phyloP scores from a whole-genome alignment of 148 eudicot genomes.

The Diospyros kaki region DNA sequence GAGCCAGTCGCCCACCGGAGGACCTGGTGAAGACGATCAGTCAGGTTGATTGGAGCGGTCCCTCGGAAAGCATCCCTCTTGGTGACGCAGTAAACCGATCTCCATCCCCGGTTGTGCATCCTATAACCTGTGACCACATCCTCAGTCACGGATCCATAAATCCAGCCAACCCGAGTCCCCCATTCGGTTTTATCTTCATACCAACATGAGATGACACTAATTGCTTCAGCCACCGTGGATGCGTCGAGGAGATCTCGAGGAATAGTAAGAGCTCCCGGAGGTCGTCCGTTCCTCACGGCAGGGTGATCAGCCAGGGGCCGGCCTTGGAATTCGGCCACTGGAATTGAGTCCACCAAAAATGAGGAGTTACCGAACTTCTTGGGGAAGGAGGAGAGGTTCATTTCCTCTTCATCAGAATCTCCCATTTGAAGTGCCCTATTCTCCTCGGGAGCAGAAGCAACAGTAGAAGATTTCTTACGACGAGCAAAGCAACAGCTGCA shows the following conservation, averaged over 20 bases:
- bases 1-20: constrained; percentile 99
- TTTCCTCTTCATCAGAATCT: constrained; percentile 61
- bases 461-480: constrained; percentile 29
- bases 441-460: constrained; percentile 42
- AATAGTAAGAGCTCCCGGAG: constrained; percentile 84
- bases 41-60: constrained; percentile 88
- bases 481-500: constrained; percentile 54
- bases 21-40: constrained; percentile 93
- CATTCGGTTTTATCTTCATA: constrained; percentile 96
- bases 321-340: constrained; percentile 89
- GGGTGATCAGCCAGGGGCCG: constrained; percentile 95
- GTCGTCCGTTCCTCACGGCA: constrained; percentile 72
- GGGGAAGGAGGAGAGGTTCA: constrained; percentile 61
- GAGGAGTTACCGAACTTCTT: constrained; percentile 82
- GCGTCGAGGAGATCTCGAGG: constrained; percentile 88
- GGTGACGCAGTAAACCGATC: constrained; percentile 83
- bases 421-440: constrained; percentile 63
- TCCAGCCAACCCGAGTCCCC: constrained; percentile 93
- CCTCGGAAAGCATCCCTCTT: constrained; percentile 92
- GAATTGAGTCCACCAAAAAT: constrained; percentile 74
- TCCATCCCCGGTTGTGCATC: constrained; percentile 97
- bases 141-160: constrained; percentile 93
- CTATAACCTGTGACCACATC: constrained; percentile 92
- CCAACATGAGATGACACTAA: constrained; percentile 87
- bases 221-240: constrained; percentile 86